Conservation (phyloP, 2,329 filamentous ascomycete genomes). For the Hansfordia pulvinata region DNA sequence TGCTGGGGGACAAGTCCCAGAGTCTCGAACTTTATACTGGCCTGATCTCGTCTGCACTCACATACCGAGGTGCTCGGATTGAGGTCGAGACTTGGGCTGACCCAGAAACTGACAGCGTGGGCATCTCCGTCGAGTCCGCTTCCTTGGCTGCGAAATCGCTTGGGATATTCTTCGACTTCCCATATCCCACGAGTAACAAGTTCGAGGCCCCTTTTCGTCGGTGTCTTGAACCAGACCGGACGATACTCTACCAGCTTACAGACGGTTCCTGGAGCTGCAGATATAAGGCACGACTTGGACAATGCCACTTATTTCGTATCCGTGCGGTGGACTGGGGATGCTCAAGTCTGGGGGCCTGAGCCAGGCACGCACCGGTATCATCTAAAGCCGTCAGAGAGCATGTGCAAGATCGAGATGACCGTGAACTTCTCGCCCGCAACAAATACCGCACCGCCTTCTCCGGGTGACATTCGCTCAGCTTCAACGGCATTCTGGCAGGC, state of each 20-base stretch:
- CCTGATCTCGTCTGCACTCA: constrained; percentile 27
- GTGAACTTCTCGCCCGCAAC: constrained; percentile 17
- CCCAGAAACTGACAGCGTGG: constrained; percentile 29
- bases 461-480: constrained; percentile 13
- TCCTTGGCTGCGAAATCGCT: constrained; percentile 22
- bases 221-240: constrained; percentile 31
- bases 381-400: constrained; percentile 13
- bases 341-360: constrained; percentile 17
- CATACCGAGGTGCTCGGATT: constrained; percentile 22
- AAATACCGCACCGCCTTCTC: constrained; percentile 8
- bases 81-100: constrained; percentile 29
- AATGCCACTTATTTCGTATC: constrained; percentile 25
- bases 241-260: constrained; percentile 26
- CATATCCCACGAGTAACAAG: constrained; percentile 32
- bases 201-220: constrained; percentile 41
- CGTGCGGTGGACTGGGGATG: constrained; percentile 21
- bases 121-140: constrained; percentile 25
- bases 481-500: constrained; percentile 29
- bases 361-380: constrained; percentile 28
- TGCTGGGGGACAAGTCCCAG: constrained; percentile 24
- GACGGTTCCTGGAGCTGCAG: constrained; percentile 15
- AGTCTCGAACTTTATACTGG: constrained; percentile 33
- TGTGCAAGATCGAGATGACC: constrained; percentile 15
- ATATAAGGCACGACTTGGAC: constrained; percentile 28
- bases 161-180: constrained; percentile 37